Percentiles rank a stretch among this genome's conserved stretches.
Conservation (phyloP, 2,329 filamentous ascomycete genomes). For the Fusarium torreyae region DNA sequence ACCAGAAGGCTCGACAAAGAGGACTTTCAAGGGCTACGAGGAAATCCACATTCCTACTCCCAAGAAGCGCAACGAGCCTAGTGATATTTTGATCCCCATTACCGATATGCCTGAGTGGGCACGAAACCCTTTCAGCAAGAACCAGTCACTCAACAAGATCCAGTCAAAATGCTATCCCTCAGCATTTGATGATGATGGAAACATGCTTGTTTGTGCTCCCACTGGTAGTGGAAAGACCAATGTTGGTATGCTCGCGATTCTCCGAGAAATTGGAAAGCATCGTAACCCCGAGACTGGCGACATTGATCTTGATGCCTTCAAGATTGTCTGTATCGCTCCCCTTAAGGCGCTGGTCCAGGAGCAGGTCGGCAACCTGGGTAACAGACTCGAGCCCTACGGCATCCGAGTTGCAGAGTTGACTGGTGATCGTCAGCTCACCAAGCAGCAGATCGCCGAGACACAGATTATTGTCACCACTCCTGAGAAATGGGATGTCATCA, state of each 20-base stretch:
- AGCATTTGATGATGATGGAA: slow-evolving; percentile 94
- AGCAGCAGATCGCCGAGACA: slow-evolving; percentile 97
- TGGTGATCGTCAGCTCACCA: slow-evolving; percentile 97
- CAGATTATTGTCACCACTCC: slow-evolving; percentile 98
- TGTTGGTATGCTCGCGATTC: slow-evolving; percentile 96
- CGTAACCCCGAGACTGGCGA: slow-evolving; percentile 90
- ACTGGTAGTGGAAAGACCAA: slow-evolving; percentile 99
- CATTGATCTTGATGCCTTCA: slow-evolving; percentile 96
- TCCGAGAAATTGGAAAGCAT: slow-evolving; percentile 97
- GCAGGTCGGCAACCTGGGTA: slow-evolving; percentile 97
- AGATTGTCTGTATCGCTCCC: slow-evolving; percentile 98
- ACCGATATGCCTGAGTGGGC: slow-evolving; percentile 95
- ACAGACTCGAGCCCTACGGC: slow-evolving; percentile 89
- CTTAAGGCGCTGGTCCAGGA: slow-evolving; percentile 97
- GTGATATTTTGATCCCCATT: slow-evolving; percentile 86
- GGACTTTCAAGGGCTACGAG: slow-evolving; percentile 97
- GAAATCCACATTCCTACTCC: slow-evolving; percentile 97
- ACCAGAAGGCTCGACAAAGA: slow-evolving; percentile 94
- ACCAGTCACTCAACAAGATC: slow-evolving; percentile 92
- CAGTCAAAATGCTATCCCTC: slow-evolving; percentile 94
- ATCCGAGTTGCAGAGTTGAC: slow-evolving; percentile 96
- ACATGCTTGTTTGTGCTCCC: slow-evolving; percentile 97
- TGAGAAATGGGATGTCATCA: slow-evolving; percentile 99
- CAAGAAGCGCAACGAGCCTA: slow-evolving; percentile 86
- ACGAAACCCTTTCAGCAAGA: slow-evolving; percentile 84